Evolutionary conservation across 257 asterid genomes (phyloP).

Genomic region (Parsonsia alboflavescens): DNA sequence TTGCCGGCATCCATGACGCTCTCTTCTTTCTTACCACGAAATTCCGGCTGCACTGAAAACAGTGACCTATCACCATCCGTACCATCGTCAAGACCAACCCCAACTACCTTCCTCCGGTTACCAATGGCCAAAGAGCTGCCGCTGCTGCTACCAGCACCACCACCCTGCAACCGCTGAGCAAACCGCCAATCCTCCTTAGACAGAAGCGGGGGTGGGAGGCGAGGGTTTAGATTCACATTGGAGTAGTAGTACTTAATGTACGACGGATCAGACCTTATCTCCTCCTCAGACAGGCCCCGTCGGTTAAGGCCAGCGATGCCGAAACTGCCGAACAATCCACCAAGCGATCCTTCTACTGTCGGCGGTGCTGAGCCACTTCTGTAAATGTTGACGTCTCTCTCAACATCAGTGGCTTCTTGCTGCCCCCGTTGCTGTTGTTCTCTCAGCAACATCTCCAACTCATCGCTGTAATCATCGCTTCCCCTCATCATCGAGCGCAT

Average conservation of each 20-base stretch:
- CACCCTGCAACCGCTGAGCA: constrained; percentile 40
- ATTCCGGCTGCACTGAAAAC: constrained; percentile 46
- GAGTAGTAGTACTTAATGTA: constrained; percentile 56
- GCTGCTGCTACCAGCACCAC: constrained; percentile 20
- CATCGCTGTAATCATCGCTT: constrained; percentile 41
- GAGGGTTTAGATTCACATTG: constrained; percentile 65
- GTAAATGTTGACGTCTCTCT: constrained; percentile 43
- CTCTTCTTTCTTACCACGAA: constrained; percentile 36
- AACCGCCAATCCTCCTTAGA: constrained; percentile 46
- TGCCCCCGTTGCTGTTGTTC: constrained; percentile 33
- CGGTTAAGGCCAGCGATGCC: constrained; percentile 10
- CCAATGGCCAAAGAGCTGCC: constrained; percentile 34
- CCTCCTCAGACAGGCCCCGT: constrained; percentile 40
- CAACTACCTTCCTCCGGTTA: constrained; percentile 42
- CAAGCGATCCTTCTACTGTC: constrained; percentile 46
- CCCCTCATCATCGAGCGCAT: constrained; percentile 35
- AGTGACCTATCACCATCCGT: constrained; percentile 29
- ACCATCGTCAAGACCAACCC: constrained; percentile 20
- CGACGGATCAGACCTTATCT: constrained; percentile 67
- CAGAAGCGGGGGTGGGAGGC: constrained; percentile 55
- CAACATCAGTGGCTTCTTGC: constrained; percentile 41
- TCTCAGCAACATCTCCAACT: constrained; percentile 42
- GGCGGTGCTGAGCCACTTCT: constrained; percentile 81
- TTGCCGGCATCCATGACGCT: constrained; percentile 26
- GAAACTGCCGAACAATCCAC: constrained; percentile 27